Evolutionary conservation across 2,329 filamentous ascomycete genomes (phyloP).

Genomic region (Coniella lustricola): DNA sequence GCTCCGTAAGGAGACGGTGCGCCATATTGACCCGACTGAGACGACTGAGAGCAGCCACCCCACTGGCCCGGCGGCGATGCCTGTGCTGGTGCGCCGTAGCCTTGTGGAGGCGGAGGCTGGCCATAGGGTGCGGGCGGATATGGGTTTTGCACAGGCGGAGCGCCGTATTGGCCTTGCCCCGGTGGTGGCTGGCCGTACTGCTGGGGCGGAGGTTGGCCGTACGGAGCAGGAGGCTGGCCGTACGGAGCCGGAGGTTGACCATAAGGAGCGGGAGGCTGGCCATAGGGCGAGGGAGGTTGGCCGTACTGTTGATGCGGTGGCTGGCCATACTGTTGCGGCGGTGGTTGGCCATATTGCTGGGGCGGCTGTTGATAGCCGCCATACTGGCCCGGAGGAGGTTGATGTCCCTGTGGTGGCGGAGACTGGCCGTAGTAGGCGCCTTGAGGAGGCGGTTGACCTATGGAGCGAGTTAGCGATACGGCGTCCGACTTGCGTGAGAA

Average conservation of each 20-base stretch:
- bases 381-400: slow-evolving; percentile 1
- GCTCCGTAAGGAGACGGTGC: slow-evolving; percentile 27
- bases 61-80: slow-evolving; percentile 14
- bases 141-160: slow-evolving; percentile 3
- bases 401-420: slow-evolving; percentile 3
- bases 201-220: neutral
- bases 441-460: slow-evolving; percentile 20
- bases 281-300: neutral
- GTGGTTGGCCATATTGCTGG: too few relatives aligned
- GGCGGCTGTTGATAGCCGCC: neutral
- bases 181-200: neutral
- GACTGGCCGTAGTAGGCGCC: slow-evolving; percentile 16
- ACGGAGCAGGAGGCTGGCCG: neutral
- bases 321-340: neutral
- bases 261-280: neutral
- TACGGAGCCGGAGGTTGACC: neutral
- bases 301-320: neutral
- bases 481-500: too few relatives aligned
- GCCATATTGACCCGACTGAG: slow-evolving; percentile 25
- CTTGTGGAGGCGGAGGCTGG: slow-evolving; percentile 25
- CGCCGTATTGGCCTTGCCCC: slow-evolving; percentile 5
- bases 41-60: slow-evolving; percentile 19
- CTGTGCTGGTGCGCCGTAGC: slow-evolving; percentile 21
- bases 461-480: slow-evolving; percentile 1
- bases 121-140: slow-evolving; percentile 9